Base-by-base conservation (phyloP, 768 basidiomycete genomes). In the Hebeloma cylindrosporum region DNA sequence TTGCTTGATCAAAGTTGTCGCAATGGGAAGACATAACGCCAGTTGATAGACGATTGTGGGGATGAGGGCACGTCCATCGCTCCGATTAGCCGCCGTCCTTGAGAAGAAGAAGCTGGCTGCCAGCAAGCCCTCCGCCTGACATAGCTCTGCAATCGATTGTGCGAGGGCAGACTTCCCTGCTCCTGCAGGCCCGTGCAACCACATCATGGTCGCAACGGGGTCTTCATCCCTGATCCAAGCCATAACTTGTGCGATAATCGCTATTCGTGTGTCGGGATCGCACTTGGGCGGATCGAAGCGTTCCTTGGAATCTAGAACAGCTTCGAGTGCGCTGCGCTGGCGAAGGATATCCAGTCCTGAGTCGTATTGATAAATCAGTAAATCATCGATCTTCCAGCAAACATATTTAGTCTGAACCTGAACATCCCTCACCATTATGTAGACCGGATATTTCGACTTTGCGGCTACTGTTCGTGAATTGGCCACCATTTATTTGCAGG, bases 161-260 rank as follows among this genome's bases (percentile, higher is more conserved):
- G 44, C 38, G 4, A 56, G 45, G 2, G 54, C 51, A n/a, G 54
- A 52, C 25, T 56, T 56, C 3, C 54, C 54, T 11, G 54, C 42
- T 7, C 54, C 54, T 3, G 45, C 51, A 10, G 48, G 32, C 1
- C 54, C 51, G 9, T 52, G 37, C 4, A 52, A 37, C 51, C 54
- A 56, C 2, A 50, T 8, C 7, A 51, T 33, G 28, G 27, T 25
- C 10, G 38, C 23, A 6, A 31, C 10, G 5, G 38, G 40, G 23
- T 26, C 28, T 1, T 11, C 1, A 3, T 45, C 26, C 9, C 23
- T 36, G 21, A 57, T 34, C 58, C 58, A 59, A 10, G 50, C 36
- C 18, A 47, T 33, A 3, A 63, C 50, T 7, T 46, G 25, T 4
- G 53, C 18, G 4, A 61, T 32, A 11, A 58, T 43, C 5, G 40